Evolutionary conservation across 2,329 filamentous ascomycete genomes (phyloP).

Genomic region (Cyclaneusma minus): DNA sequence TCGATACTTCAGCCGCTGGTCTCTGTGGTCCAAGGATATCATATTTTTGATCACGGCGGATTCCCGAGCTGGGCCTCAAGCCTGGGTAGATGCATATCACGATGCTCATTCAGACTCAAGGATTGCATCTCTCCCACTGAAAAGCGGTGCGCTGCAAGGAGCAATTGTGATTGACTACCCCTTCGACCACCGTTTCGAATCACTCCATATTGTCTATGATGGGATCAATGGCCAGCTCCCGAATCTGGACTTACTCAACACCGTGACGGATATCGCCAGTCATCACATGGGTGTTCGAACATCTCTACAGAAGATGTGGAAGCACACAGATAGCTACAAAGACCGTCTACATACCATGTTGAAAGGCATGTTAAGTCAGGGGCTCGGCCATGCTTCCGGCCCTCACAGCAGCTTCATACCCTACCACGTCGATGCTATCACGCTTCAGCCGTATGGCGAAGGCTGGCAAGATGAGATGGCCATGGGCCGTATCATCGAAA

Average conservation of each 20-base stretch:
- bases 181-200: slow-evolving; percentile 69
- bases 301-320: slow-evolving; percentile 73
- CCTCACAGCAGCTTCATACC: slow-evolving; percentile 94
- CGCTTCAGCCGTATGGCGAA: slow-evolving; percentile 73
- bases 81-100: slow-evolving; percentile 97
- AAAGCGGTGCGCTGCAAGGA: slow-evolving; percentile 85
- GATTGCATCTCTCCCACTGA: slow-evolving; percentile 67
- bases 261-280: slow-evolving; percentile 70
- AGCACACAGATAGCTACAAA: slow-evolving; percentile 60
- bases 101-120: slow-evolving; percentile 61
- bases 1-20: slow-evolving; percentile 97
- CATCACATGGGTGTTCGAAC: slow-evolving; percentile 85
- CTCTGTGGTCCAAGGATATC: slow-evolving; percentile 97
- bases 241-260: slow-evolving; percentile 93
- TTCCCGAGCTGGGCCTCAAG: slow-evolving; percentile 78
- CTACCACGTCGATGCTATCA: slow-evolving; percentile 94
- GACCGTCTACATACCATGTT: slow-evolving; percentile 80
- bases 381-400: slow-evolving; percentile 74
- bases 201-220: slow-evolving; percentile 84
- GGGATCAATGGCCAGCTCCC: slow-evolving; percentile 91
- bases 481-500: slow-evolving; percentile 77
- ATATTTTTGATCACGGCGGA: slow-evolving; percentile 83
- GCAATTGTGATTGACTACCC: slow-evolving; percentile 90
- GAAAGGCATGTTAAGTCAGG: slow-evolving; percentile 83
- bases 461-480: slow-evolving; percentile 98